Evolutionary conservation across 2,329 filamentous ascomycete genomes (phyloP).

Genomic region (Diaporthe longicolla): DNA sequence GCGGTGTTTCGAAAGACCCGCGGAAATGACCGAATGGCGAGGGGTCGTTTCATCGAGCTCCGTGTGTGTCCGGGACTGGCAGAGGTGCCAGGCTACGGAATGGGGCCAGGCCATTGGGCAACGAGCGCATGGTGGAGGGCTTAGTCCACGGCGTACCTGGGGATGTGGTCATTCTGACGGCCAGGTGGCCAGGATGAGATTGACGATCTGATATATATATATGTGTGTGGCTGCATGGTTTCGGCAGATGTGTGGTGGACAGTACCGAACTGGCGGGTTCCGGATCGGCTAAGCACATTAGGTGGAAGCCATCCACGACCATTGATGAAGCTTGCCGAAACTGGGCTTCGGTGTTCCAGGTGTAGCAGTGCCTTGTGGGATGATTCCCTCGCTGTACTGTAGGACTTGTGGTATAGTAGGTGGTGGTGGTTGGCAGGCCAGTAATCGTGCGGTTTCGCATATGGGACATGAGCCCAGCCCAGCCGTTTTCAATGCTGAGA

Average conservation of each 20-base stretch:
- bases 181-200: slow-evolving; percentile 9
- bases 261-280: slow-evolving; percentile 35
- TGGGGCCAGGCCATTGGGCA: background rate
- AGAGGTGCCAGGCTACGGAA: slow-evolving; percentile 7
- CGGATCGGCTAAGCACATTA: slow-evolving; percentile 33
- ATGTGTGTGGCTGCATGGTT: slow-evolving; percentile 32
- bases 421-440: background rate
- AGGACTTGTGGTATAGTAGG: background rate
- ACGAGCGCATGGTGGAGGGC: background rate
- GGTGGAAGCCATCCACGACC: slow-evolving; percentile 27
- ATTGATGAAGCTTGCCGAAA: slow-evolving; percentile 20
- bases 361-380: background rate
- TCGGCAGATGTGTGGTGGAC: slow-evolving; percentile 34
- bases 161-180: slow-evolving; percentile 18
- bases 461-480: background rate
- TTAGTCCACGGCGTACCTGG: background rate
- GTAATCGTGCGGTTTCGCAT: slow-evolving; percentile 3
- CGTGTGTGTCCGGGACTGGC: slow-evolving; percentile 7
- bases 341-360: slow-evolving; percentile 10
- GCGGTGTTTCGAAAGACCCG: slow-evolving; percentile 27
- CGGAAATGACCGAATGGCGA: slow-evolving; percentile 32
- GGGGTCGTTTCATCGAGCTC: slow-evolving; percentile 29
- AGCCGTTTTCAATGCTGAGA: background rate
- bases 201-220: slow-evolving; percentile 33
- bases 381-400: background rate